Evolutionary conservation across 2,329 filamentous ascomycete genomes (phyloP).

Genomic region (Clonostachys chloroleuca): DNA sequence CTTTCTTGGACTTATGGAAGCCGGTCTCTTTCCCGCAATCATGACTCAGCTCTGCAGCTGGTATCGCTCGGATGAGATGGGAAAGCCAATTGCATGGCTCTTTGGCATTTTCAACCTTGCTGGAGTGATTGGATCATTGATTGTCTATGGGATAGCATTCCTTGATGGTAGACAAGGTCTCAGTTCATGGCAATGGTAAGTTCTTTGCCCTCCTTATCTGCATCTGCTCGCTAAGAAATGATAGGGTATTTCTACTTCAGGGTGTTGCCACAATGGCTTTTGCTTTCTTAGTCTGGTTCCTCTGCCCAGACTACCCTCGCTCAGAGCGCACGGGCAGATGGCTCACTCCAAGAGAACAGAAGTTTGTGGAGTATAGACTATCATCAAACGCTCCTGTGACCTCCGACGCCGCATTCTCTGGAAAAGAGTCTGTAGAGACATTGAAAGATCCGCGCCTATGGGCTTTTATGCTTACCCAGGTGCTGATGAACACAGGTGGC

Average conservation of each 20-base stretch:
- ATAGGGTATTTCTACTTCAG: not conserved
- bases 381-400: not conserved
- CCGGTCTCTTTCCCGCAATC: slow-evolving; percentile 57
- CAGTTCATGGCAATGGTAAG: not conserved
- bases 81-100: not conserved
- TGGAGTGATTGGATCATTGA: not conserved
- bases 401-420: not conserved
- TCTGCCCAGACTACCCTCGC: not conserved
- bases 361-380: not conserved
- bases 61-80: slow-evolving; percentile 40
- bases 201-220: too few relatives aligned
- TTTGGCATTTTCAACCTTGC: not conserved
- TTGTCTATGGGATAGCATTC: not conserved
- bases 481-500: not conserved
- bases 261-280: not conserved
- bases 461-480: not conserved
- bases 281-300: not conserved
- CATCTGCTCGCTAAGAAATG: too few relatives aligned
- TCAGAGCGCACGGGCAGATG: not conserved
- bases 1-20: slow-evolving; percentile 50
- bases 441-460: not conserved
- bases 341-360: not conserved
- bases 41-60: slow-evolving; percentile 60
- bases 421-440: not conserved
- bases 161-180: not conserved